Evolutionary conservation across 257 asterid species (phyloP).

Genomic region (Mentha longifolia): DNA sequence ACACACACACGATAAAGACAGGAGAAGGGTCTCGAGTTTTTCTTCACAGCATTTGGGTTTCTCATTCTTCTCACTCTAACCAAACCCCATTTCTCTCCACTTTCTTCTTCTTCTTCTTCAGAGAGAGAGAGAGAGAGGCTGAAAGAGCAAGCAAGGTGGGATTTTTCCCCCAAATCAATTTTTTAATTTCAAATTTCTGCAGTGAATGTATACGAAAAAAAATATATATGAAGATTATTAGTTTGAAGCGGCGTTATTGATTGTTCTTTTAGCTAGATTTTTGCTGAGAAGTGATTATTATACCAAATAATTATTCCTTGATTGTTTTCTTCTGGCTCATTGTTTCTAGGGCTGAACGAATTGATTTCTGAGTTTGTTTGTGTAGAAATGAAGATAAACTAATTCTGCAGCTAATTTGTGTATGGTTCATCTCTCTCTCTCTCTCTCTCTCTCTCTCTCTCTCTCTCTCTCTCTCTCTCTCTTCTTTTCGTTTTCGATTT

Average conservation of each 20-base stretch:
- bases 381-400: slow-evolving; percentile 2
- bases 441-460: background rate
- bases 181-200: background rate
- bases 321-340: slow-evolving; percentile 32
- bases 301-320: background rate
- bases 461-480: background rate
- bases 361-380: slow-evolving; percentile 21
- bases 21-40: slow-evolving; percentile 44
- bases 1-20: slow-evolving; percentile 43
- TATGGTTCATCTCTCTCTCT: slow-evolving; percentile 23
- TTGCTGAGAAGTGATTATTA: slow-evolving; percentile 15
- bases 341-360: slow-evolving; percentile 30
- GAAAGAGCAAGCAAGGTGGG: slow-evolving; percentile 51
- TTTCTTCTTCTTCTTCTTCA: no score
- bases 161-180: background rate
- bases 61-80: slow-evolving; percentile 41
- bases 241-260: slow-evolving; percentile 18
- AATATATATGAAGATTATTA: background rate
- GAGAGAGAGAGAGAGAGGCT: slow-evolving; percentile 40
- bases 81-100: slow-evolving; percentile 47
- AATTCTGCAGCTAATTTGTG: background rate
- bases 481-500: background rate
- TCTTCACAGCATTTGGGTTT: slow-evolving; percentile 41
- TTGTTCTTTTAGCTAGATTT: slow-evolving; percentile 3
- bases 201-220: background rate